These are phyloP conservation scores for Astragalus membranaceus DNA, from an alignment of 306 rosid species.

Conservation along the genomic window DNA sequence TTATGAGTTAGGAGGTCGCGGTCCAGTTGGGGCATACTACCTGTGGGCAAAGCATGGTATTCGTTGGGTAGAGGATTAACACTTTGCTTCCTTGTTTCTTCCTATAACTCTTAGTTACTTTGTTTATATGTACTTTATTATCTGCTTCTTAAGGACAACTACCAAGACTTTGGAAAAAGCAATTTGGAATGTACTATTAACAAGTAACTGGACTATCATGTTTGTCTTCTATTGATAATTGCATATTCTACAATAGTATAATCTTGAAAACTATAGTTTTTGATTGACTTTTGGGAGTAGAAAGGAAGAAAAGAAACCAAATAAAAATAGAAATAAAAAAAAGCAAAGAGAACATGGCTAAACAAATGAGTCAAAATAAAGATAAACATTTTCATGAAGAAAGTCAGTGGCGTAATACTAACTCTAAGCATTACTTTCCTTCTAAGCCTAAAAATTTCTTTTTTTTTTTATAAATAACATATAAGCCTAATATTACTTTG, in stretches of 20 bases:
- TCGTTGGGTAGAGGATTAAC: constrained; percentile 70
- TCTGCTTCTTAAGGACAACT: not conserved
- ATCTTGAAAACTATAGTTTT: not conserved
- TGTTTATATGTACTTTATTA: not conserved
- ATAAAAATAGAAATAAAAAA: not conserved
- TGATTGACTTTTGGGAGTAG: not conserved
- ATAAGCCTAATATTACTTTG: too few relatives aligned
- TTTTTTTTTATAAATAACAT: too few relatives aligned
- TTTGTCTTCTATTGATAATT: not conserved
- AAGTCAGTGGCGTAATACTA: not conserved
- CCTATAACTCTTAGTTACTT: not conserved
- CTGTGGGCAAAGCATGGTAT: constrained; percentile 85
- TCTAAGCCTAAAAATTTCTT: too few relatives aligned
- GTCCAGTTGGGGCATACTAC: constrained; percentile 82
- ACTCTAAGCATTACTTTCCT: not conserved
- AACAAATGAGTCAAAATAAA: not conserved
- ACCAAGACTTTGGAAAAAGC: constrained; percentile 4
- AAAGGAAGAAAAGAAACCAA: not conserved
- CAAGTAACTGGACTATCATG: not conserved
- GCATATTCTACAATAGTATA: not conserved
- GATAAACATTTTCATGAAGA: not conserved
- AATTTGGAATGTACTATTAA: not conserved
- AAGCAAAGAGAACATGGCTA: not conserved
- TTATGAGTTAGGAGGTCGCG: constrained; percentile 77
- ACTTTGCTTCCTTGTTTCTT: not conserved